Evolutionary conservation across 2,329 filamentous ascomycete genomes (phyloP), one percentile per base, ranked within the genome.

Genomic region (Scedosporium minutisporum): DNA sequence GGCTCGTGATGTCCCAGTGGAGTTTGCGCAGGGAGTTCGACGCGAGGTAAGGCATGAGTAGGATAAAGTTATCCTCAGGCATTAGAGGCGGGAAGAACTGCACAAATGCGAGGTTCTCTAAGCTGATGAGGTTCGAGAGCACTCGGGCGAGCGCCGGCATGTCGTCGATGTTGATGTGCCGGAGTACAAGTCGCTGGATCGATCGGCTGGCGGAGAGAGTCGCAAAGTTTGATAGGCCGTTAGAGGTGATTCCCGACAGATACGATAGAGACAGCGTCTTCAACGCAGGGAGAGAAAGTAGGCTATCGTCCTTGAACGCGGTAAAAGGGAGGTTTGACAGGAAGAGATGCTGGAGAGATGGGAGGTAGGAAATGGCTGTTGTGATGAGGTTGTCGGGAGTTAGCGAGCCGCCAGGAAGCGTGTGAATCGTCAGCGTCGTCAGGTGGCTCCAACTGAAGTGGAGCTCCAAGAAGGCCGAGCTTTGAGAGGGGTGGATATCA

Each of bases 1-100:
- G 76, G 48, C 79, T 75, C 29, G 83, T 82, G 27, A 90, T 81
- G 67, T 88, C 85, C 86, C 86, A 88, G 72, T 88, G 85, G 3
- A 88, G 75, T 60, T 74, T 78, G 25, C 73, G 72, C 4, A 88
- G 70, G 7, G 79, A 82, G 1, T 69, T 63, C 0, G 82, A 87
- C 0, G 83, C 84, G 7, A 88, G 76, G 67, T 87, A 87, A 0
- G 85, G 86, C 72, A 86, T 86, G 65, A 87, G 80, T 76, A 82
- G 85, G 63, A 87, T 66, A 62, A 81, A 81, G 38, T 80, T 78
- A 61, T 80, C 80, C 14, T 78, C 74, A 0, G 84, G 78, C 67
- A 87, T 80, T n/a, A 77, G 70, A 0, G 85, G 85, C 1, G 82
- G 75, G 33, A 75, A 75, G 2, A 77, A 70, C 69, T 88, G 85